Base-by-base conservation (phyloP, 805 yeast species). In the Yamadazyma insecticola region DNA sequence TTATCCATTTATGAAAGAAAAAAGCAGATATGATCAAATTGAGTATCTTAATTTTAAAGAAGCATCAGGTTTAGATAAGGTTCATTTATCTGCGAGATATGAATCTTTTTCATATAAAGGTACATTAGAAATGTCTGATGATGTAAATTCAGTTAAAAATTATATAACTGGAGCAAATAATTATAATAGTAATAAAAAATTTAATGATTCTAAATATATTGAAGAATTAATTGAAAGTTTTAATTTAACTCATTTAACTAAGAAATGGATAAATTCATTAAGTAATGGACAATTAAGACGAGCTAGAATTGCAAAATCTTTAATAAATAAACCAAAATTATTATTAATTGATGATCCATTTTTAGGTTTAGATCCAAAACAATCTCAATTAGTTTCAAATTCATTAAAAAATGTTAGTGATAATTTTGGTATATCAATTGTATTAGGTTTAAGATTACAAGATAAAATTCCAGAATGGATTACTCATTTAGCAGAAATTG, bases 231-330 rank as follows among this genome's bases (percentile, higher is more conserved):
- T 41, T 24, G 39, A 36, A 10, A 56, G 60, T 17, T 68, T 92
- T 34, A 64, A 73, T 29, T 60, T 90, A 37, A 55, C 52, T 5
- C 78, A 73, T 0, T 54, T 88, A 28, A 65, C 74, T 32, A 68
- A 76, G 33, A 73, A 86, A 37, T 90, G 95, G 87, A 75, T 84
- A 20, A 85, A 86, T 53, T 84, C 90, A 0, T 62, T 92, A 26
- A 84, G 95, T 53, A 92, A 92, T 54, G 98, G 98, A 0, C 98
- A 92, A 55, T 78, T 84, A 53, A 70, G 98, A 45, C 67, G 98
- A 30, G 95, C 97, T 0, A 69, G 96, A 39, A 60, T 92, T 16
- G 97, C 96, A 0, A 71, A 74, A 38, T 77, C 88, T 0, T 46
- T 92, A 25, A 67, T 86, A 33, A 63, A 66, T 26, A 60, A 72